These are phyloP conservation scores for Oryza rufipogon DNA, from an alignment of 176 grass and related monocot genomes.

Conservation along the genomic window DNA sequence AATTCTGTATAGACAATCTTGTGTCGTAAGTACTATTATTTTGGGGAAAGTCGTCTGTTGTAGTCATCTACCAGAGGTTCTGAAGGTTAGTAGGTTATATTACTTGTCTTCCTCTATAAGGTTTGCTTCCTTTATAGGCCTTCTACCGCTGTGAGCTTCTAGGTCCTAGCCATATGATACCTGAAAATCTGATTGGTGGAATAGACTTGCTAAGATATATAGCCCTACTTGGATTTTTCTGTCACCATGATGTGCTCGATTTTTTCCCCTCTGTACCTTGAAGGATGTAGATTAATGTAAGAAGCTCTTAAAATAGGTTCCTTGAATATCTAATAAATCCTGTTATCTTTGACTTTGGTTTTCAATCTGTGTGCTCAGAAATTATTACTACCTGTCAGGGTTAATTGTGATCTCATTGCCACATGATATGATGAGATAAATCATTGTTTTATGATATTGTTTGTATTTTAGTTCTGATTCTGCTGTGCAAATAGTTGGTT, in stretches of 20 bases:
- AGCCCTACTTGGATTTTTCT: neutral
- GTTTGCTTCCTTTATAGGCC: neutral
- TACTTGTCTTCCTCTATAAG: conserved; percentile 4
- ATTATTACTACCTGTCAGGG: neutral
- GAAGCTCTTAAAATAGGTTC: too few relatives aligned
- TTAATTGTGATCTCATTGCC: neutral
- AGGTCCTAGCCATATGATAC: too few relatives aligned
- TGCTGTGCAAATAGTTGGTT: conserved; percentile 1
- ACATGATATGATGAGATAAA: neutral
- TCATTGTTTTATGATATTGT: neutral
- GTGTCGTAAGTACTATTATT: neutral
- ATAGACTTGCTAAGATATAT: too few relatives aligned
- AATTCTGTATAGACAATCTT: neutral
- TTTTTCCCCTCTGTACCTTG: neutral
- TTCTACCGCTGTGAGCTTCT: neutral
- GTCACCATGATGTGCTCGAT: neutral
- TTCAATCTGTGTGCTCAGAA: neutral
- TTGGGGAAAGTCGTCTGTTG: neutral
- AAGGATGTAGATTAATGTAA: neutral
- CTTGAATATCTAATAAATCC: too few relatives aligned
- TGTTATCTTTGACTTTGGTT: too few relatives aligned
- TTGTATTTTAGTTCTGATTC: conserved; percentile 18
- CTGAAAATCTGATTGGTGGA: too few relatives aligned
- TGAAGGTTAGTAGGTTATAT: conserved; percentile 6
- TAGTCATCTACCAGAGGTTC: neutral